Base-by-base conservation (phyloP, 345 rosid species). In the Rhodamnia rubescens region DNA sequence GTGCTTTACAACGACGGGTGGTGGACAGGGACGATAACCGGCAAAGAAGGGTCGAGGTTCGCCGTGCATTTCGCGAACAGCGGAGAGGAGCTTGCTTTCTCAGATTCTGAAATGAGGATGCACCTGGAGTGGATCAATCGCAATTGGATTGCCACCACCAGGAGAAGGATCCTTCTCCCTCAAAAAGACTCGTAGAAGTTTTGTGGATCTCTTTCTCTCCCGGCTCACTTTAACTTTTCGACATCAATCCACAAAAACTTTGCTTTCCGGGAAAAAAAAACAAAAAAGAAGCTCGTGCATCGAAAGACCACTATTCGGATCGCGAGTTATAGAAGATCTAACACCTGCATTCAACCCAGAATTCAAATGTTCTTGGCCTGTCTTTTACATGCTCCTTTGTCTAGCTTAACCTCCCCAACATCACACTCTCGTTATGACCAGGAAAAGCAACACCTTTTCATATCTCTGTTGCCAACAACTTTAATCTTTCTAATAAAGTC, bases 21-120 rank as follows among this genome's bases (percentile, higher is more conserved):
- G 91, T 87, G 93, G 91, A 78, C 81, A 14, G 92, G 92, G 74
- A 50, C 29, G 74, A 54, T 89, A 51, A 85, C 78, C 15, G 91
- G 81, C 6, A 49, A 8, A 53, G 84, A 14, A 54, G 88, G 86
- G 27, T 10, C 40, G 4, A 15, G 0, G n/a, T 90, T 15, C 81
- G 26, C 74, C 21, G 89, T 90, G 54, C 87, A 85, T 74, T 91
- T 90, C 75, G 82, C 57, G 18, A 74, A 74, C 51, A 64, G 85
- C 11, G 49, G 84, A 16, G 89, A 89, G n/a, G 85, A 81, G 84
- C 85, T 85, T 0, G 40, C 84, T 51, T 90, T 84, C 52, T 88
- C 75, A 27, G 83, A 85, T 74, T 53, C 74, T 6, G 56, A 49
- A 24, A 24, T 90, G 3, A 85, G 92, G 88, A 54, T 80, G 56